phyloP scores from a whole-genome alignment of 345 rosid species.

The Eucalyptus curtisii region DNA sequence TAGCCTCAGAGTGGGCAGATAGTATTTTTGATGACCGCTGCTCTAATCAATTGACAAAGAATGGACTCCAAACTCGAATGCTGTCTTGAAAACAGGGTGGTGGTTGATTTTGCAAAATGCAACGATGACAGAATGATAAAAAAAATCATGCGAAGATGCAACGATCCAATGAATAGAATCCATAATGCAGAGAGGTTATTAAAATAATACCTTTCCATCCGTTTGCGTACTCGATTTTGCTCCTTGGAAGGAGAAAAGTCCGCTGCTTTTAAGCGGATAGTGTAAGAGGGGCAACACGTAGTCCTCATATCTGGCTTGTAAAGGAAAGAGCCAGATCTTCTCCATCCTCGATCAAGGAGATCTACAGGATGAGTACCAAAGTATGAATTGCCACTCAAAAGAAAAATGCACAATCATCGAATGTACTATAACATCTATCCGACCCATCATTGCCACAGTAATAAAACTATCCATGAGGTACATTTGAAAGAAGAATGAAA shows the following conservation, averaged over 20 bases:
- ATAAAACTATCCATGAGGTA: neutral
- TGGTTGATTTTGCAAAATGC: neutral
- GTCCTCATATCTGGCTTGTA: slow-evolving; percentile 89
- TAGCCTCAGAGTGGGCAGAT: neutral
- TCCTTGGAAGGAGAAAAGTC: slow-evolving; percentile 75
- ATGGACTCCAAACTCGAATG: neutral
- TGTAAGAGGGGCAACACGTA: slow-evolving; percentile 94
- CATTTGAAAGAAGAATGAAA: neutral
- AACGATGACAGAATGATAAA: neutral
- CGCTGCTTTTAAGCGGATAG: slow-evolving; percentile 73
- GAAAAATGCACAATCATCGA: neutral
- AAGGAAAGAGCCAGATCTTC: slow-evolving; percentile 76
- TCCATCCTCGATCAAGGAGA: slow-evolving; percentile 95
- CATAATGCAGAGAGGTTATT: neutral
- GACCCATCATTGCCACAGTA: neutral
- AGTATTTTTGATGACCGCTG: neutral
- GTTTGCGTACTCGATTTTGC: slow-evolving; percentile 55
- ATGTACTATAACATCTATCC: neutral
- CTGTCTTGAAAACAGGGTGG: neutral
- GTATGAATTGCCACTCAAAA: neutral
- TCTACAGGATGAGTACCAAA: slow-evolving; percentile 21
- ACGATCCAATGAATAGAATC: neutral
- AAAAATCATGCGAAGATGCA: neutral
- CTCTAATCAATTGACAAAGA: neutral
- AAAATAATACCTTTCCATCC: slow-evolving; percentile 54